Evolutionary conservation across 257 asterid genomes (phyloP).

Genomic region (Solanum phureja): DNA sequence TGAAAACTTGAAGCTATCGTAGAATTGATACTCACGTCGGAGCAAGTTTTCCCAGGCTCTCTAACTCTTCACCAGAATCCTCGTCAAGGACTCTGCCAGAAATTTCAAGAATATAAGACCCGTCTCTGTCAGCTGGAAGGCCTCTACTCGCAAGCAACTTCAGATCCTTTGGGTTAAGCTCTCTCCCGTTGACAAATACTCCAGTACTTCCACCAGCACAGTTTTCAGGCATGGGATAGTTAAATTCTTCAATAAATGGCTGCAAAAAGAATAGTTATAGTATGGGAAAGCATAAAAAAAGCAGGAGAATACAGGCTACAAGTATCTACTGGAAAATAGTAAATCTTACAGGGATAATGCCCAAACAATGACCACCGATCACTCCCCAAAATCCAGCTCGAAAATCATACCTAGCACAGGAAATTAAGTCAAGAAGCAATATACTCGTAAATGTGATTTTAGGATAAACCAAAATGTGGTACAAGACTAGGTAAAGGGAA

Average conservation of each 20-base stretch:
- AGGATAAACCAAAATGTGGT: not conserved
- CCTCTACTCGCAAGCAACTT: conserved; percentile 63
- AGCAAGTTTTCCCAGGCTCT: conserved; percentile 91
- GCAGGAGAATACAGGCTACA: not conserved
- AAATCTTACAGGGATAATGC: conserved; percentile 79
- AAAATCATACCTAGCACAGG: conserved; percentile 64
- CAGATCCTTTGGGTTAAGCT: conserved; percentile 65
- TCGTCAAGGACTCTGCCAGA: conserved; percentile 81
- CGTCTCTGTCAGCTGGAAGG: conserved; percentile 46
- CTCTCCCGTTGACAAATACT: conserved; percentile 74
- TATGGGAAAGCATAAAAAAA: not conserved
- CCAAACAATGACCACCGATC: conserved; percentile 83
- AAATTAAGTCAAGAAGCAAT: not conserved
- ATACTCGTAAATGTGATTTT: not conserved
- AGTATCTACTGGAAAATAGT: not conserved
- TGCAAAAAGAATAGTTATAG: conserved; percentile 23
- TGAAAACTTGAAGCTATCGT: not conserved
- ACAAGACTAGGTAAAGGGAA: not conserved
- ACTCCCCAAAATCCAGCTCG: conserved; percentile 99
- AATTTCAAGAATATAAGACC: conserved; percentile 74
- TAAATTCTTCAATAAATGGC: conserved; percentile 85
- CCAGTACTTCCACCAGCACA: conserved; percentile 76
- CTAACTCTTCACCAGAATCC: conserved; percentile 75
- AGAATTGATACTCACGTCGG: conserved; percentile 59
- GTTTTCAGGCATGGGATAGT: conserved; percentile 60